Conservation (phyloP, 441 rosid genomes). For the Populus trichocarpa region DNA sequence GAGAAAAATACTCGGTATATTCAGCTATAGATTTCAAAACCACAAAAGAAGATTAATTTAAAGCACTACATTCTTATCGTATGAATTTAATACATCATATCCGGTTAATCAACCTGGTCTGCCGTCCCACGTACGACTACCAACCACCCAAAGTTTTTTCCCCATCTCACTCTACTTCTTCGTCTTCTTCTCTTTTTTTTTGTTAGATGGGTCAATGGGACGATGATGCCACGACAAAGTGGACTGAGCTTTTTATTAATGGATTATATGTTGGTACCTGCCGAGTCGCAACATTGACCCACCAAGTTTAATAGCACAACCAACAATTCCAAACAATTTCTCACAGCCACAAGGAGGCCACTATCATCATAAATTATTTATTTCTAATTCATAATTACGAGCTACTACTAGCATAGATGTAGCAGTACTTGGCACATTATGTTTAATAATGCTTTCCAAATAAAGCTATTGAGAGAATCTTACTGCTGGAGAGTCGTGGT, state of each 20-base stretch:
- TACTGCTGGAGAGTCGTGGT: conserved; percentile 59
- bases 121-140: background rate
- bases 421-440: background rate
- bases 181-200: too few species aligned
- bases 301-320: conserved; percentile 8
- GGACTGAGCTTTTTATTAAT: conserved; percentile 2
- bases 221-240: background rate
- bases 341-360: conserved; percentile 22
- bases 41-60: background rate
- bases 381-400: conserved; percentile 5
- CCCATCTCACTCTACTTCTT: background rate
- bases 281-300: conserved; percentile 9
- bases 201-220: background rate
- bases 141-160: background rate
- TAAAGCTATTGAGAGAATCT: conserved; percentile 27
- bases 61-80: too few species aligned
- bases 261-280: conserved; percentile 1
- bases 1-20: background rate
- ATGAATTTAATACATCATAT: too few species aligned
- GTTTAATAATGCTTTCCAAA: background rate
- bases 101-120: background rate
- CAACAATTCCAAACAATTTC: conserved; percentile 14
- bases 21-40: background rate
- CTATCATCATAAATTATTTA: background rate
- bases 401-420: background rate